phyloP scores from a whole-genome alignment of 164 flowering plant species.

The Tetracentron sinense region DNA sequence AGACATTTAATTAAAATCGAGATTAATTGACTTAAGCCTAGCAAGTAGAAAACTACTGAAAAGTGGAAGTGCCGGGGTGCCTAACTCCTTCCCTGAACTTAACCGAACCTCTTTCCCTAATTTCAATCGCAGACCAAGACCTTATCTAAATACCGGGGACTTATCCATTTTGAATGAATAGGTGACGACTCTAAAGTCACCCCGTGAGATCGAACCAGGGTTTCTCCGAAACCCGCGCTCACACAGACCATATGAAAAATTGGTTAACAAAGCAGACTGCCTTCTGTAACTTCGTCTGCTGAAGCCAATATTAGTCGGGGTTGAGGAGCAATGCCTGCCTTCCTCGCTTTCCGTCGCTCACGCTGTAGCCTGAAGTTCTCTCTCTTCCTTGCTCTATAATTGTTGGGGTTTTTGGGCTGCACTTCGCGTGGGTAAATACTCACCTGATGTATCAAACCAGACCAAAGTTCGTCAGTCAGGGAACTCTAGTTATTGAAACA shows the following conservation, averaged over 20 bases:
- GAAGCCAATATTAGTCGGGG: slow-evolving; percentile 71
- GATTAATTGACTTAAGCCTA: too few species aligned
- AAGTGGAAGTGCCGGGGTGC: too few species aligned
- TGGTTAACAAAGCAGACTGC: slow-evolving; percentile 39
- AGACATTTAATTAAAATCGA: too few species aligned
- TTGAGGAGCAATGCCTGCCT: slow-evolving; percentile 28
- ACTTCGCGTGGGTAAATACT: slow-evolving; percentile 75
- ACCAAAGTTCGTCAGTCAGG: not conserved
- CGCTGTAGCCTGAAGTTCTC: slow-evolving; percentile 78
- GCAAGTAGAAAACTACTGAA: too few species aligned
- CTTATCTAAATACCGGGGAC: too few species aligned
- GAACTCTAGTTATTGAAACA: not conserved
- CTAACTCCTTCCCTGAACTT: too few species aligned
- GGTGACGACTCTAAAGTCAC: too few species aligned
- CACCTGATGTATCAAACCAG: slow-evolving; percentile 43
- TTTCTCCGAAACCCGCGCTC: too few species aligned
- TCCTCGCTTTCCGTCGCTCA: slow-evolving; percentile 67
- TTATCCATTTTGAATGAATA: too few species aligned
- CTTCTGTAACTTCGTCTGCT: slow-evolving; percentile 38
- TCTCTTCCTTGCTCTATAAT: slow-evolving; percentile 74
- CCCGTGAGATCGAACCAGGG: too few species aligned
- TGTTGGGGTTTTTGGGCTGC: slow-evolving; percentile 80
- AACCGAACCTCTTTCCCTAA: too few species aligned
- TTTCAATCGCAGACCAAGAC: too few species aligned
- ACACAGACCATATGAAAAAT: not conserved